Evolutionary conservation across 2,329 filamentous ascomycete genomes (phyloP), one percentile per base, ranked within the genome.

Genomic region (Talaromyces sp.): DNA sequence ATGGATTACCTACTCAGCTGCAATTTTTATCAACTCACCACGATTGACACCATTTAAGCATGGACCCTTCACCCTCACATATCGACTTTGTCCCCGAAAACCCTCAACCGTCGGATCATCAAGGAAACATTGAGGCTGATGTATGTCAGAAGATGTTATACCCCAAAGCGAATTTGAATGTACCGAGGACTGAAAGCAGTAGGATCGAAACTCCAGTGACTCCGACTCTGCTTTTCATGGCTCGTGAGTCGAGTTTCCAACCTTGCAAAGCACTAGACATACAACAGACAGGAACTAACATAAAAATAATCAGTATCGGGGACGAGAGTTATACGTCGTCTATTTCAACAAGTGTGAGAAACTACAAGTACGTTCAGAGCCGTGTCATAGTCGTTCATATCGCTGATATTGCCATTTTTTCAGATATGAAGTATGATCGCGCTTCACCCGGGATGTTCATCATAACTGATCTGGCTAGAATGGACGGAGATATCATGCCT

Each of bases 401-500:
- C 37, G 6, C 39, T 59, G 8, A 64, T 22, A 45, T 45, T 31
- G 13, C 50, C 17, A 15, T 7, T 2, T 41, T 33, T n/a, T 19
- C 59, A 66, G 66, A 61, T 67, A 67, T 43, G 63, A 67, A 56
- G 63, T 67, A 67, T 41, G 27, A 27, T 2, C 27, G 10, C 9
- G 6, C 7, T n/a, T 39, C 33, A 31, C n/a, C 33, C 5, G 19
- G 15, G 19, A 37, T 27, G 4, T 49, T 56, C 31, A 37, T 8
- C n/a, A 37, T 13, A 8, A 9, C n/a, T 37, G 6, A 59, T 37
- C 3, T 45, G 1, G 13, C 13, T 41, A 74, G 67, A 73, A 74
- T 68, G 73, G 73, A 3, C 70, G 73, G 39, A 65, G 73, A 49
- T 74, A 73, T 67, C 70, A 73, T 63, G 69, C 66, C 54, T 73